phyloP scores from a whole-genome alignment of 139 green algal genomes.

The Closterium sp. region DNA sequence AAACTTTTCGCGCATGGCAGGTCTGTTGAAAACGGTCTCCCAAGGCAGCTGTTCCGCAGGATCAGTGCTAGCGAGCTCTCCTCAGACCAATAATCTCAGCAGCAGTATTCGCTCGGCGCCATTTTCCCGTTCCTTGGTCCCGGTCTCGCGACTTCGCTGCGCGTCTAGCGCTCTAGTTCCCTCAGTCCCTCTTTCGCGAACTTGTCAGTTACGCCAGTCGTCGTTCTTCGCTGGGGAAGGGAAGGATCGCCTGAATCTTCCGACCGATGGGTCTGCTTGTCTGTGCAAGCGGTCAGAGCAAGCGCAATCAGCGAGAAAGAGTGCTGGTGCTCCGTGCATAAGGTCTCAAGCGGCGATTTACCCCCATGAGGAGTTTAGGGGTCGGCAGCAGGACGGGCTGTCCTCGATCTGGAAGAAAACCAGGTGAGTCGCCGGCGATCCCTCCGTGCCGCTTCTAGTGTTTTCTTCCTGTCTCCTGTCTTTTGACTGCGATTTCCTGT shows the following conservation, averaged over 20 bases:
- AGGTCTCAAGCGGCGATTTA: not conserved
- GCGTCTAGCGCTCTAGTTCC: not conserved
- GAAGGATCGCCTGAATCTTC: not conserved
- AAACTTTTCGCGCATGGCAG: no score
- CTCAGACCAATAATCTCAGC: not conserved
- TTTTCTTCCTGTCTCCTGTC: not conserved
- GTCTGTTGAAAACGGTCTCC: not conserved
- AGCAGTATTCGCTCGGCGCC: no score
- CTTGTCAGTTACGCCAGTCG: not conserved
- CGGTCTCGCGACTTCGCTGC: not conserved
- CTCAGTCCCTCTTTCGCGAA: not conserved
- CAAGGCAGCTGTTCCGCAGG: not conserved
- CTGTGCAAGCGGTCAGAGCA: not conserved
- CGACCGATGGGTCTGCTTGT: not conserved
- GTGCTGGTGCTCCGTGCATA: not conserved
- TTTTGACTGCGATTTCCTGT: no score
- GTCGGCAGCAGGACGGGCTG: not conserved
- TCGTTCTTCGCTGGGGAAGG: not conserved
- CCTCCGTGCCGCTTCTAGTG: not conserved
- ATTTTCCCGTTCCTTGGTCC: not conserved
- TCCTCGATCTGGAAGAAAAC: not conserved
- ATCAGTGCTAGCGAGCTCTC: not conserved
- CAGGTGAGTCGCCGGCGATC: not conserved
- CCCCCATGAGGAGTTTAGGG: not conserved
- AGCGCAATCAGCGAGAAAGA: not conserved